A percentile compares a stretch with the other conserved stretches of the same genome.
These are phyloP conservation scores for Cinnamomum micranthum DNA, from an alignment of 164 flowering plant species.

Conservation along the genomic window DNA sequence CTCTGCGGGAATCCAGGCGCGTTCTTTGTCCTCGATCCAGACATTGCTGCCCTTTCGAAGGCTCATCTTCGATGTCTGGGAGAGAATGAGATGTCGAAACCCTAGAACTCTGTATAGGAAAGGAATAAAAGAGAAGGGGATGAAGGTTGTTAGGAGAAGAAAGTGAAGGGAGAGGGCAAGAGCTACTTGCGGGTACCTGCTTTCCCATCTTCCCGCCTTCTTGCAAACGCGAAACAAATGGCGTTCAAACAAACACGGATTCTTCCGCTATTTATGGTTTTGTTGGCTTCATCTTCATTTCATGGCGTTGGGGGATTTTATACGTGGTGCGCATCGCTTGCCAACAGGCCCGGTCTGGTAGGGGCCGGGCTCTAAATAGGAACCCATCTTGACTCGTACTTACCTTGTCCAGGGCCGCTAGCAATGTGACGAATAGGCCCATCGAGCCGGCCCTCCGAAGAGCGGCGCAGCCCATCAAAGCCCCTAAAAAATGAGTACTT, in stretches of 20 bases:
- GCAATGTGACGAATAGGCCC: no score
- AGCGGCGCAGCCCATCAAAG: no score
- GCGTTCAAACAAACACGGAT: background rate
- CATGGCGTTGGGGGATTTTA: no score
- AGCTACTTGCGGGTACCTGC: constrained; percentile 1
- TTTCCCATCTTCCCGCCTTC: constrained; percentile 21
- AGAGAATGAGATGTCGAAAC: constrained; percentile 8
- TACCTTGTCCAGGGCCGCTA: no score
- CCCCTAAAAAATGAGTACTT: no score
- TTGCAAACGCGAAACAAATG: constrained; percentile 3
- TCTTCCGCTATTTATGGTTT: background rate
- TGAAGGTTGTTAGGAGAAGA: background rate
- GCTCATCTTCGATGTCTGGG: constrained; percentile 42
- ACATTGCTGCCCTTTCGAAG: constrained; percentile 70
- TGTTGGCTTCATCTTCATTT: no score
- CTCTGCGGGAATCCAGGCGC: constrained; percentile 78
- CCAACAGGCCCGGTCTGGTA: no score
- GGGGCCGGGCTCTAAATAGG: no score
- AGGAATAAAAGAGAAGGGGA: background rate
- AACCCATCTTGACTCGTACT: no score
- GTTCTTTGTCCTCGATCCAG: constrained; percentile 75
- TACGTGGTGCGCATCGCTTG: no score
- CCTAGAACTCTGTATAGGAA: constrained; percentile 16
- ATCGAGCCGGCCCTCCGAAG: no score
- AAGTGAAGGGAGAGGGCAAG: background rate